Base-by-base conservation (phyloP, 495 filamentous ascomycete species). In the Lophiotrema nucula region DNA sequence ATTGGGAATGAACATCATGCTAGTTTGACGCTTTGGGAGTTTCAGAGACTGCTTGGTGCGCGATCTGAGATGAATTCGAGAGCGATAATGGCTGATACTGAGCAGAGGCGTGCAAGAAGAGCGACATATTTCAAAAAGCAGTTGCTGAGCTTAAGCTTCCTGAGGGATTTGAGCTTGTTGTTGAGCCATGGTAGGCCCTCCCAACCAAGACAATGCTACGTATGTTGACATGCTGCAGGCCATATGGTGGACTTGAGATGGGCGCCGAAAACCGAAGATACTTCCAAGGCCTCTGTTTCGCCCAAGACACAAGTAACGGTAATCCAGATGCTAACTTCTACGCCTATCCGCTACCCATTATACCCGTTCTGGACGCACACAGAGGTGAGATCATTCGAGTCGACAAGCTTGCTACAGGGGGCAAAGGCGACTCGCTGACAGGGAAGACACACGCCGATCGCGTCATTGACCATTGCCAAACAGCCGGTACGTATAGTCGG, bases 11-110 rank as follows among this genome's bases (percentile, higher is more conserved):
- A 81, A 48, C 79, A 78, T 45, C 84, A 88, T 70, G 80, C 85
- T 18, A 76, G 76, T 43, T 74, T 87, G 58, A 86, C 80, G 18
- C 55, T 81, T 78, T 85, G 75, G 52, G 86, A 88, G 58, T 86
- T 88, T 53, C 75, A 79, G 56, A 70, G 74, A n/a, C 78, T 89
- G 27, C 73, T 84, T 15, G 80, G 85, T 27, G 35, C 3, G 47
- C 21, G 12, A 18, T 5, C 11, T 31, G 35, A 13, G 3, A 31
- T 47, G 18, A 11, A 47, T 47, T 24, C 18, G 44, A 4, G 18
- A 35, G 22, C 44, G 5, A 47, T 24, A 16, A 12, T 47, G 44
- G n/a, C 22, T 37, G 18, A 18, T n/a, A n/a, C n/a, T n/a, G n/a
- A n/a, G n/a, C 48, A 41, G 58, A 61, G 19, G 74, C 75, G 23